Evolutionary conservation across 305 asterid species (phyloP), one percentile per base, ranked within the genome.

Genomic region (Rubia balearica): DNA sequence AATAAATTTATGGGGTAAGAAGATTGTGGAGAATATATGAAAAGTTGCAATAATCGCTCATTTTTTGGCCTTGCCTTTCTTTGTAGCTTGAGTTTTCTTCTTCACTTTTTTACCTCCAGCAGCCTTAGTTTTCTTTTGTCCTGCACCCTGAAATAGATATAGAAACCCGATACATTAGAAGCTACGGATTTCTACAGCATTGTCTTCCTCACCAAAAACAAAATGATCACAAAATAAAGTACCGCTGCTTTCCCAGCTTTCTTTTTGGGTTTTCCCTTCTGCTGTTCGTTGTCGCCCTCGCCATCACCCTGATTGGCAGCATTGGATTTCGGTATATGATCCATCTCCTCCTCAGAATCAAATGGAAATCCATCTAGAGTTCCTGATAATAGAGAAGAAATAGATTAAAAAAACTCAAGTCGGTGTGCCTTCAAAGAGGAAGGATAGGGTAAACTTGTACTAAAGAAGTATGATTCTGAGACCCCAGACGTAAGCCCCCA

Each of bases 361-460:
- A 85, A 92, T 71, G 92, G 83, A 83, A 85, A 92, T 48, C 96
- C 96, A 69, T 88, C 96, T 56, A 92, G 86, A 61, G 98, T 92
- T 76, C 98, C 96, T 90, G 79, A 45, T 57, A 61, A 65, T 73
- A 77, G 75, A 72, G 71, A 82, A 82, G 12, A 72, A 67, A 67
- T 40, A 9, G 61, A 8, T 75, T 14, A 71, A 73, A 66, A 38
- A 66, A 38, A 46, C 14, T 46, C 4, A 56, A 38, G 56, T 53
- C 12, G 19, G 48, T 42, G 22, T 64, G 65, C 21, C 73, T 51
- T 51, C 5, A n/a, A 46, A 64, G 8, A 16, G 48, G 9, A 61
- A 63, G 24, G 21, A 66, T 3, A 4, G 56, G 11, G 30, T 45
- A 33, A 46, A 53, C 24, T 17, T 16, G 16, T 33, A 49, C 4